Base-by-base conservation (phyloP, 176 grass and related monocot genomes). In the Themeda triandra region DNA sequence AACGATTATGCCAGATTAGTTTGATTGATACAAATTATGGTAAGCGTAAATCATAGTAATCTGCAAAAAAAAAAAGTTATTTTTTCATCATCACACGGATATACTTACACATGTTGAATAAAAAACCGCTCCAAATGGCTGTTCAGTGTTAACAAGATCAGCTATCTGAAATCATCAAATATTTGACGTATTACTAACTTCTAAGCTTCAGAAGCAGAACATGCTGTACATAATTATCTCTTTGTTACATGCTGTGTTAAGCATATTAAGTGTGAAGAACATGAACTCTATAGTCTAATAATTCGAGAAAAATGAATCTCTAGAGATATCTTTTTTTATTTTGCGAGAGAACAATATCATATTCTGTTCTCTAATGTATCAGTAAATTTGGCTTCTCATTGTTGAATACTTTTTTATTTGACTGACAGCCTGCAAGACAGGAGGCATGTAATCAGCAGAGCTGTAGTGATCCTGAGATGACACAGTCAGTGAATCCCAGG, bases 371-470 rank as follows among this genome's bases (percentile, higher is more conserved):
- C 63, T 74, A 10, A n/a, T 66, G 40, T 17, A 4, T 63, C 44
- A 15, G 13, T 70, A 62, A 71, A 35, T 81, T 58, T 56, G 66
- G 30, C 71, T 28, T 44, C 66, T 68, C 18, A 73, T 66, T 73
- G 23, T 83, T 80, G 54, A 53, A 77, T 77, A 8, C 40, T 73
- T 31, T 11, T 71, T 76, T 42, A 11, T 73, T 75, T 49, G 13
- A 81, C 39, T 83, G 75, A 54, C 77, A 95, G 93, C 93, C 93
- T 63, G 21, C 75, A 72, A 90, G 83, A 78, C 80, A 95, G 76
- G 91, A 96, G 80, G 60, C 67, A 8, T 96, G 94, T 37, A 96
- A 97, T 85, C 75, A 83, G 81, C 89, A 88, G 33, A 83, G 82
- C 44, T 97, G 89, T 75, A 86, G 49, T 79, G 90, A 86, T 71